These are phyloP conservation scores for Neoarthrinium moseri DNA, from an alignment of 2,329 filamentous ascomycete genomes.

Conservation along the genomic window DNA sequence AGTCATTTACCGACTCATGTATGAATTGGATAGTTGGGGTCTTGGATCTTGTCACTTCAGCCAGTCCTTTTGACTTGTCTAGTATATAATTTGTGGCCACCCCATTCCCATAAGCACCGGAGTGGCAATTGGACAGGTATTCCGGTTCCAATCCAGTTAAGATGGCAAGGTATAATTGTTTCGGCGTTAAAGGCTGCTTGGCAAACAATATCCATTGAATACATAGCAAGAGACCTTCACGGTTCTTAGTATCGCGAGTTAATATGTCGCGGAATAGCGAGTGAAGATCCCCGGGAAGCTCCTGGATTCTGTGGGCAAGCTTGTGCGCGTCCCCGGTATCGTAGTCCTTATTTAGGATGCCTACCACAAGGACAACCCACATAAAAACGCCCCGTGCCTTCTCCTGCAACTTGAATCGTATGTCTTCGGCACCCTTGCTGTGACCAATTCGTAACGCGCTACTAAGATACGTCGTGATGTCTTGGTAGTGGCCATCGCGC, in stretches of 20 bases:
- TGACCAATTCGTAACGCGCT: slow-evolving; percentile 24
- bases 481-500: slow-evolving; percentile 21
- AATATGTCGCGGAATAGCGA: slow-evolving; percentile 40
- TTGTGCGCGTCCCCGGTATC: slow-evolving; percentile 27
- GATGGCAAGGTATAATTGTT: slow-evolving; percentile 37
- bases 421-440: slow-evolving; percentile 15
- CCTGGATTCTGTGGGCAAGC: slow-evolving; percentile 30
- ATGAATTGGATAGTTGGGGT: slow-evolving; percentile 47
- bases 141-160: slow-evolving; percentile 19
- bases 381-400: slow-evolving; percentile 42
- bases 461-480: slow-evolving; percentile 32
- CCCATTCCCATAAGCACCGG: slow-evolving; percentile 12
- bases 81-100: slow-evolving; percentile 33
- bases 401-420: slow-evolving; percentile 28
- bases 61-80: slow-evolving; percentile 48
- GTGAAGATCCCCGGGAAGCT: slow-evolving; percentile 35
- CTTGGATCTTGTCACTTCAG: slow-evolving; percentile 35
- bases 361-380: slow-evolving; percentile 43
- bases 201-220: slow-evolving; percentile 41
- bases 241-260: slow-evolving; percentile 30
- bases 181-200: slow-evolving; percentile 28
- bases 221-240: slow-evolving; percentile 28
- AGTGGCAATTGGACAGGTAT: slow-evolving; percentile 21
- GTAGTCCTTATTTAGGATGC: slow-evolving; percentile 40
- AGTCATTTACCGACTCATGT: slow-evolving; percentile 50